phyloP scores from a whole-genome alignment of 2,329 filamentous ascomycete genomes.

The Sporothrix schenckii region DNA sequence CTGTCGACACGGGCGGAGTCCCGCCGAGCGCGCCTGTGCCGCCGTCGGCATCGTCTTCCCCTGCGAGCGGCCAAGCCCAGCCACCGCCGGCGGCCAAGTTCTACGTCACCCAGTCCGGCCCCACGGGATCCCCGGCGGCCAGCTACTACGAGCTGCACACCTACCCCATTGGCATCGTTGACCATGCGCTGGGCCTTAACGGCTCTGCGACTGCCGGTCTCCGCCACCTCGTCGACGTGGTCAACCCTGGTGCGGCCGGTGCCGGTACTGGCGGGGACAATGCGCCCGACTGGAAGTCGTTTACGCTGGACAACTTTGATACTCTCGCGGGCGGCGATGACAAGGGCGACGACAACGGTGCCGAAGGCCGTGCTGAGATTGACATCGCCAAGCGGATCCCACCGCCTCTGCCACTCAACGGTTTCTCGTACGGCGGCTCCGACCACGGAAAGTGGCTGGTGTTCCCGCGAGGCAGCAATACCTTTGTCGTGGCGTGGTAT shows the following conservation, averaged over 20 bases:
- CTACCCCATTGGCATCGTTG: constrained; percentile 44
- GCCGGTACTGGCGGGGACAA: constrained; percentile 36
- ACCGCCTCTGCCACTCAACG: constrained; percentile 8
- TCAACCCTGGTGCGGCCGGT: constrained; percentile 39
- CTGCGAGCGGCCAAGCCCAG: constrained; percentile 29
- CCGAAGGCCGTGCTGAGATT: constrained; percentile 34
- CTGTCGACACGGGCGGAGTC: not conserved
- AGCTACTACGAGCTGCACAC: constrained; percentile 44
- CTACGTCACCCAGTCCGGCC: constrained; percentile 38
- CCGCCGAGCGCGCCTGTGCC: constrained; percentile 14
- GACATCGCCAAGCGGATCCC: constrained; percentile 1
- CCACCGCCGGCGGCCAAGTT: constrained; percentile 38
- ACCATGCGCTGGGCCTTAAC: constrained; percentile 46
- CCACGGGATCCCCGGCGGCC: constrained; percentile 35
- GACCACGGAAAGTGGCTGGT: constrained; percentile 43
- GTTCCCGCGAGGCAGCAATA: constrained; percentile 39
- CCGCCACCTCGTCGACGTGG: constrained; percentile 43
- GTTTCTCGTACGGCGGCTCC: constrained; percentile 34
- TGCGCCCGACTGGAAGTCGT: constrained; percentile 44
- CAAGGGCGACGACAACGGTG: constrained; percentile 26
- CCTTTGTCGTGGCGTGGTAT: constrained; percentile 46
- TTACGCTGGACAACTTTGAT: constrained; percentile 39
- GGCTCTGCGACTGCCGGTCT: constrained; percentile 40
- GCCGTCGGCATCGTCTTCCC: not conserved
- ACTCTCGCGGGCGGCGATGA: not conserved